phyloP scores from a whole-genome alignment of 106 monocot species.

The Dioscorea dumetorum region DNA sequence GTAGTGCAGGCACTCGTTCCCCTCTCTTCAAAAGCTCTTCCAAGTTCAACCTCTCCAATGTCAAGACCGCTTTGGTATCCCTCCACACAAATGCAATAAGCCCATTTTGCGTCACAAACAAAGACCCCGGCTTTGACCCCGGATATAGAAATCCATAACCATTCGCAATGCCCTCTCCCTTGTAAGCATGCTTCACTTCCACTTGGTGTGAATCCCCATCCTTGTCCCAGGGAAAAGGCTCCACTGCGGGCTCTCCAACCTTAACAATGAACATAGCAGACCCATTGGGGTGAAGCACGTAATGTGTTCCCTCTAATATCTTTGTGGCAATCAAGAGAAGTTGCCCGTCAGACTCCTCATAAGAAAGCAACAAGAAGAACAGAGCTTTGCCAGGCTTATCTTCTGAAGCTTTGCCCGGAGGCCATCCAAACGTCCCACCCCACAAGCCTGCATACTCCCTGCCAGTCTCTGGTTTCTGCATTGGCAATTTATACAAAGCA shows the following conservation, averaged over 20 bases:
- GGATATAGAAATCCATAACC: conserved; percentile 89
- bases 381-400: conserved; percentile 63
- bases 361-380: conserved; percentile 68
- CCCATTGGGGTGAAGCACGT: conserved; percentile 90
- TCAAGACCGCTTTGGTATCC: conserved; percentile 59
- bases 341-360: conserved; percentile 44
- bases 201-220: conserved; percentile 26
- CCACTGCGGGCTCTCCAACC: conserved; percentile 37
- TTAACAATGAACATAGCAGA: conserved; percentile 82
- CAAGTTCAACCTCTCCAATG: conserved; percentile 62
- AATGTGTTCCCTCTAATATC: conserved; percentile 81
- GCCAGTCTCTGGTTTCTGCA: conserved; percentile 22
- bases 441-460: conserved; percentile 66
- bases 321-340: conserved; percentile 62
- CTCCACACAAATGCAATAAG: conserved; percentile 84
- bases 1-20: conserved; percentile 53
- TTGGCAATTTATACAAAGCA: conserved; percentile 73
- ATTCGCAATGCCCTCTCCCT: conserved; percentile 74
- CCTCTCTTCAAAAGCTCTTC: conserved; percentile 65
- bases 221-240: conserved; percentile 68
- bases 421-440: conserved; percentile 89
- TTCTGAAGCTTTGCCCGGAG: conserved; percentile 31
- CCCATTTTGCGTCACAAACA: conserved; percentile 61
- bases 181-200: conserved; percentile 35
- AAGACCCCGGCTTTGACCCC: conserved; percentile 72